Conservation (phyloP, 305 asterid genomes). For the Striga hermonthica region DNA sequence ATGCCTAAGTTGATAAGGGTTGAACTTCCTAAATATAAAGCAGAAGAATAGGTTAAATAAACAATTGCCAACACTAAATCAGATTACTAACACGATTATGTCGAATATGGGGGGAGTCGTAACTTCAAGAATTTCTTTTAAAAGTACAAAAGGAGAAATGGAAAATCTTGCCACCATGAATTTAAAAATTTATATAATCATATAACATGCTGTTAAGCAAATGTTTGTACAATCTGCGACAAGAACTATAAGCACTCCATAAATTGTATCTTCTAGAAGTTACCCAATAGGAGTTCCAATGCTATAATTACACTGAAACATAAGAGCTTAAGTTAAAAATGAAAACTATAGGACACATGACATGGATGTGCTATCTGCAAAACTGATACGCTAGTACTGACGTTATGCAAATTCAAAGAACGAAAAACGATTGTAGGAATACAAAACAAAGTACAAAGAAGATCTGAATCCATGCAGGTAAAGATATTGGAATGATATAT, state of each 20-base stretch:
- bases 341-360: constrained; percentile 22
- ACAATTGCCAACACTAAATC: constrained; percentile 1
- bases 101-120: too few relatives aligned
- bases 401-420: neutral
- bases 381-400: constrained; percentile 12
- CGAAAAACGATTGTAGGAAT: neutral
- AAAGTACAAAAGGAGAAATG: neutral
- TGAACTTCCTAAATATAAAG: constrained; percentile 14
- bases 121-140: neutral
- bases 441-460: constrained; percentile 16
- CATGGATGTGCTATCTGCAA: constrained; percentile 8
- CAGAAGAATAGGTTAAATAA: constrained; percentile 2
- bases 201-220: constrained; percentile 15
- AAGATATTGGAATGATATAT: too few relatives aligned
- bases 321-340: constrained; percentile 13
- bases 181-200: neutral
- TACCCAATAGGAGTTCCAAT: constrained; percentile 10
- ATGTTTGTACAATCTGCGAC: neutral
- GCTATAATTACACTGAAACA: constrained; percentile 6
- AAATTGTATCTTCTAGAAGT: neutral
- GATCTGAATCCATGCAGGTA: constrained; percentile 15
- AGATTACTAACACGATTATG: neutral
- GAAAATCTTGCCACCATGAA: neutral
- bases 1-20: constrained; percentile 2
- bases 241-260: constrained; percentile 5